Evolutionary conservation across 2,329 filamentous ascomycete species (phyloP), one percentile per base, ranked within the genome.

Genomic region (Aspergillus proliferans): DNA sequence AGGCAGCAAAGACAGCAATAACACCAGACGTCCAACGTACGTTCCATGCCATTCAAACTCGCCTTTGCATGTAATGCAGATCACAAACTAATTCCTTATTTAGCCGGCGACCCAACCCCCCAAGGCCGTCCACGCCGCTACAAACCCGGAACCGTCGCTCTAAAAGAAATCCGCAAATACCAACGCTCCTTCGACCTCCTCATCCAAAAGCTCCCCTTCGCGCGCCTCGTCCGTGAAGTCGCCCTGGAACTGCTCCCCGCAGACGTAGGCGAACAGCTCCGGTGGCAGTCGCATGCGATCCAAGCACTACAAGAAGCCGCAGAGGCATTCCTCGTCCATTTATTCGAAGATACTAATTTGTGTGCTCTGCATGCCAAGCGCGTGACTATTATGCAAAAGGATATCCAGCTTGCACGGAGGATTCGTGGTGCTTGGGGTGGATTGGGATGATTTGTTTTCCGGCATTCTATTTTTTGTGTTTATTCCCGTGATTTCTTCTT

Each of bases 341-440:
- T 97, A n/a, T 96, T 97, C 65, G 91, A 96, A 69, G 89, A 95
- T 71, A 88, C 88, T 57, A 96, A 97, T 74, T 80, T 97, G 39
- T 96, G 92, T 74, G 93, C 92, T 54, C 91, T 97, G 61, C 92
- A 97, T 72, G 93, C 92, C 53, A 96, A 95, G 76, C 81, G 92
- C 67, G 90, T 97, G 47, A 97, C 92, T 36, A 95, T 96, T 61
- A 92, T 95, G 88, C 90, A 93, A 71, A 95, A 95, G 75, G 93
- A 97, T 71, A 95, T 98, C 61, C 92, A 96, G 73, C 80, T 97
- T 52, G 92, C 92, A 18, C 77, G 87, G 62, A 76, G 87, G 57
- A 90, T 92, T 71, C 78, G 87, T 46, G 87, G 87, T 10, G 80
- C 84, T 42, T 91, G 86, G 86, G 87, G 84, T 43, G 86, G 86